phyloP scores from a whole-genome alignment of 1,284 basidiomycete genomes.

The Apiotrichum veenhuisii region DNA sequence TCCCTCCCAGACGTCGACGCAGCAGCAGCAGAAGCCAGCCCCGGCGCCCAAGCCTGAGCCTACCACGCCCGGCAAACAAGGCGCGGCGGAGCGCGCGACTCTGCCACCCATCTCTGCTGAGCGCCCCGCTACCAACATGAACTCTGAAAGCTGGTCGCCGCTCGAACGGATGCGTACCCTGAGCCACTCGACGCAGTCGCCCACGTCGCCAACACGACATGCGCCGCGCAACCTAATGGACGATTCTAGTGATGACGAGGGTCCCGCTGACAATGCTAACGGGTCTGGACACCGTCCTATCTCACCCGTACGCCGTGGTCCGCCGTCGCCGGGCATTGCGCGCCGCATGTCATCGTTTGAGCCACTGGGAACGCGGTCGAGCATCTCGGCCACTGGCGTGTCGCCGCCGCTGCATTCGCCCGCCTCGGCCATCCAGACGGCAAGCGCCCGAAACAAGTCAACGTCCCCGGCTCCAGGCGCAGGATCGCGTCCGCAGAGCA shows the following conservation, averaged over 20 bases:
- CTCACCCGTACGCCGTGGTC: conserved; percentile 1
- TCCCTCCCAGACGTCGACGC: not conserved
- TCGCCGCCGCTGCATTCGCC: not conserved
- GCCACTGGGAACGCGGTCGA: conserved; percentile 1
- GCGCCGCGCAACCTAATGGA: not conserved
- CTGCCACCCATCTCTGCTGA: conserved; percentile 10
- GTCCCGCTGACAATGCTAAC: conserved; percentile 28
- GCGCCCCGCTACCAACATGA: conserved; percentile 27
- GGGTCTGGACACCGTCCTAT: conserved; percentile 6
- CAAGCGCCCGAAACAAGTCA: no score
- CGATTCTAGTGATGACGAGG: conserved; percentile 41
- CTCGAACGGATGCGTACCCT: conserved; percentile 18
- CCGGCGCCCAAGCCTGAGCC: conserved; percentile 13
- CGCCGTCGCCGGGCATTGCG: conserved; percentile 10
- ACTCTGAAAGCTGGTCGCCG: conserved; percentile 37
- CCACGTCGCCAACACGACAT: not conserved
- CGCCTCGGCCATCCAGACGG: not conserved
- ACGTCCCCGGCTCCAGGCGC: not conserved
- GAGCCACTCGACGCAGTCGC: conserved; percentile 4
- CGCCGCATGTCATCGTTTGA: conserved; percentile 13
- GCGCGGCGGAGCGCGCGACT: conserved; percentile 19
- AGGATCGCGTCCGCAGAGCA: conserved; percentile 6
- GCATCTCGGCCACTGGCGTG: not conserved
- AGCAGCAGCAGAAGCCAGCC: conserved; percentile 5
- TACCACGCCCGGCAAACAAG: conserved; percentile 7